Base-by-base conservation (phyloP, 1,284 basidiomycete species). In the Cutaneotrichosporon cutaneum region DNA sequence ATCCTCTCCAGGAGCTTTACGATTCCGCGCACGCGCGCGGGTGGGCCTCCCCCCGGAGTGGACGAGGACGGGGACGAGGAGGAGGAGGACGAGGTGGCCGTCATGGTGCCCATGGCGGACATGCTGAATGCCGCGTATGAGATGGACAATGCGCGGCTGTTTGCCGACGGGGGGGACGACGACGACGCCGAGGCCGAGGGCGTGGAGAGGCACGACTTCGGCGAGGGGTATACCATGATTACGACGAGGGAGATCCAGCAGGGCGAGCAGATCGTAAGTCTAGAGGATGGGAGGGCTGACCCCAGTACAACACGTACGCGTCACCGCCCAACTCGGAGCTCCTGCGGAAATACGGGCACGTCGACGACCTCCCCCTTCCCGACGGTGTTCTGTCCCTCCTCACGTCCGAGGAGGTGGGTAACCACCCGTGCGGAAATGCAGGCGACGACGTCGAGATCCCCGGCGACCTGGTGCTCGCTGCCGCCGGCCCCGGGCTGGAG, bases 81-180 rank as follows among this genome's bases (percentile, higher is more conserved):
- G 4, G 86, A 87, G 56, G 85, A 89, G 60, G 81, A 87, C 1
- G 82, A 85, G 1, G 87, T 91, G 67, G 87, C 93, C 11, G 88
- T 90, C 0, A 96, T 99, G 94, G 90, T 98, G 1, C 95, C 95
- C 0, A 88, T 99, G 83, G 96, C 95, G 1, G 95, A 98, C 77
- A 88, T 98, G 83, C 82, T 95, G 55, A 96, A 95, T 70, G 94
- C 94, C 7, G 85, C 87, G 59, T 92, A 86, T 75, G 88, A 86
- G n/a, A 85, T 84, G 33, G 90, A 93, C 77, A 97, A 96, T 69
- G 94, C 68, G 24, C 62, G 69, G 8, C 65, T 77, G 21, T 74
- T 67, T 44, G 60, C 61, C 18, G 69, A 70, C 32, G 72, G 70
- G 14, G 68, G 68, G 10, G 64, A 68, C 4, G 65, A 66, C 4